Conservation (phyloP, 106 monocot species). For the Amphibolis antarctica region DNA sequence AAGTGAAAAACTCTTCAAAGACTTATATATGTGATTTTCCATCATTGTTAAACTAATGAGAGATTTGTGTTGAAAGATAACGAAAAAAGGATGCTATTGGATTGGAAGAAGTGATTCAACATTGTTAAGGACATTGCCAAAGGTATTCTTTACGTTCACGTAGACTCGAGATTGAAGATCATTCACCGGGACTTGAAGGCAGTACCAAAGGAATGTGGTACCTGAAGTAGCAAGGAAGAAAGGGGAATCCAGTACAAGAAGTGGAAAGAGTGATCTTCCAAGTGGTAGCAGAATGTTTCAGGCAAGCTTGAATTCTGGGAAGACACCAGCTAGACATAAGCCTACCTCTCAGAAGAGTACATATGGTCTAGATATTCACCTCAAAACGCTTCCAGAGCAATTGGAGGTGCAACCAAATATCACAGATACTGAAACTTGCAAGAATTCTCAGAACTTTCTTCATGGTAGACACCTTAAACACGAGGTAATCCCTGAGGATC, state of each 20-base stretch:
- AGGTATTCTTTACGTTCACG: no score
- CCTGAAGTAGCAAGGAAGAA: conserved; percentile 1
- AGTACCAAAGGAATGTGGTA: neutral
- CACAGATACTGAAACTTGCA: conserved; percentile 1
- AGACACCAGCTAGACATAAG: neutral
- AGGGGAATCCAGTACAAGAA: conserved; percentile 17
- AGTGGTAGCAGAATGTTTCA: neutral
- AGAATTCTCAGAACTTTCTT: conserved; percentile 6
- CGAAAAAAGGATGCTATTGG: no score
- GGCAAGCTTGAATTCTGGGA: neutral
- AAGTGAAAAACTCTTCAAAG: no score
- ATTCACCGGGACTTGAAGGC: no score
- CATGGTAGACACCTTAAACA: conserved; percentile 4
- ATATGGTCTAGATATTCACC: neutral
- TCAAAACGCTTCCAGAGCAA: neutral
- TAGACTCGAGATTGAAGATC: no score
- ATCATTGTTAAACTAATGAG: no score
- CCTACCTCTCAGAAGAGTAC: neutral
- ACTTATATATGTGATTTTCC: no score
- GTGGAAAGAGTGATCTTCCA: conserved; percentile 3
- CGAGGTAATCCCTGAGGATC: conserved; percentile 11
- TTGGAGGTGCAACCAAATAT: neutral
- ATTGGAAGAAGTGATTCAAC: no score
- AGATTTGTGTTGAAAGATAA: no score
- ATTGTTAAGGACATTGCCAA: no score